These are phyloP conservation scores for Penicillium paneum DNA, from an alignment of 2,329 filamentous ascomycete genomes.

Conservation along the genomic window DNA sequence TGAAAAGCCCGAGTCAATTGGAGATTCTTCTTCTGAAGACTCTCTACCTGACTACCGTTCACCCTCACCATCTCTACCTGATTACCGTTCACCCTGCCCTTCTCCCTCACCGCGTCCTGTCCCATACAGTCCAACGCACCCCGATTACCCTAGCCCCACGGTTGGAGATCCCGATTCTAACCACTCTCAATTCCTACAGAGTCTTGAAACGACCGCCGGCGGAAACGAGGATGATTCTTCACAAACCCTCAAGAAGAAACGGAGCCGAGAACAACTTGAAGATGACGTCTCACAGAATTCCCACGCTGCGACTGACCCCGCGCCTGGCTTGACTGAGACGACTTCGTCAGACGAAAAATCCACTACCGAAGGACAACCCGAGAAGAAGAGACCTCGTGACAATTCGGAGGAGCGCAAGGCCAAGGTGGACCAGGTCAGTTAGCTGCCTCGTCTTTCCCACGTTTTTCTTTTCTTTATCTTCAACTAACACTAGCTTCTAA, in stretches of 20 bases:
- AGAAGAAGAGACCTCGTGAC: constrained; percentile 40
- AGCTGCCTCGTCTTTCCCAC: not conserved
- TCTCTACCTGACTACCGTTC: not conserved
- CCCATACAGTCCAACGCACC: not conserved
- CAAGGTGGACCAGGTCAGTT: constrained; percentile 27
- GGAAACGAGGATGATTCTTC: constrained; percentile 22
- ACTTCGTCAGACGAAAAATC: constrained; percentile 12
- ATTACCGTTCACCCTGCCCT: not conserved
- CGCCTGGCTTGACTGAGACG: not conserved
- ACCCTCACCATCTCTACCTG: not conserved
- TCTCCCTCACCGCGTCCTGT: not conserved
- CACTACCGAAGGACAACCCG: constrained; percentile 20
- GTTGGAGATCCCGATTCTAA: not conserved
- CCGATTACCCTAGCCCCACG: not conserved
- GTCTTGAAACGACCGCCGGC: not conserved
- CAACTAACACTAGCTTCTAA: not conserved
- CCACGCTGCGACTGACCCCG: not conserved
- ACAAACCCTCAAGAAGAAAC: constrained; percentile 43
- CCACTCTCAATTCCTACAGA: not conserved
- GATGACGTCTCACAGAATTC: constrained; percentile 26
- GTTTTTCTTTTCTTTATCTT: not conserved
- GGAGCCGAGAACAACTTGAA: constrained; percentile 44
- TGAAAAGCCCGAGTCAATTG: not conserved
- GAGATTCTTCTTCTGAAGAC: not conserved
- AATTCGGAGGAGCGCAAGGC: constrained; percentile 38